Conservation (phyloP, 768 basidiomycete species). For the Paxillus rubicundulus region DNA sequence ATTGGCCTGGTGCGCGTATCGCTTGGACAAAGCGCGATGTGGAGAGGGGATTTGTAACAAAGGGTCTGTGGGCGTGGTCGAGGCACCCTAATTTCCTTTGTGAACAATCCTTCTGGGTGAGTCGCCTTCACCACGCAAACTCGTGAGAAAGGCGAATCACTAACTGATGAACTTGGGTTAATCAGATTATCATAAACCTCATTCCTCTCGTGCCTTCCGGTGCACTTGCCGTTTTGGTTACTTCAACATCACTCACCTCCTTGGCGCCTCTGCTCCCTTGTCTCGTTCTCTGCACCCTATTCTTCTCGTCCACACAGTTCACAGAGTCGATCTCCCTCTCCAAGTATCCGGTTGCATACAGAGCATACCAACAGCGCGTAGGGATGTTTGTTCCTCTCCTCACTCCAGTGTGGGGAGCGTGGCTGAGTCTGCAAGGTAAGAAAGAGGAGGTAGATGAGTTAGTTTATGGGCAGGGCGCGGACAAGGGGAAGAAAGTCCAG, state of each 20-base stretch:
- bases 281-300: constrained; percentile 63
- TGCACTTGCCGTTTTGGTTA: constrained; percentile 21
- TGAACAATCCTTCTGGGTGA: constrained; percentile 85
- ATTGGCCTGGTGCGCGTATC: constrained; percentile 69
- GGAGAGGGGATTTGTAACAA: constrained; percentile 79
- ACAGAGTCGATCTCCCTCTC: constrained; percentile 75
- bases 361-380: constrained; percentile 72
- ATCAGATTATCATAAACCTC: constrained; percentile 64
- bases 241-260: constrained; percentile 24
- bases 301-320: constrained; percentile 73
- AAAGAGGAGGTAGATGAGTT: constrained; percentile 38
- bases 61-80: constrained; percentile 82
- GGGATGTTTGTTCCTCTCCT: constrained; percentile 67
- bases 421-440: constrained; percentile 38
- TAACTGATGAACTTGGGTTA: constrained; percentile 2
- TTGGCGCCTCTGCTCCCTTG: constrained; percentile 50
- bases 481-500: constrained; percentile 23
- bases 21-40: constrained; percentile 64
- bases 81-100: constrained; percentile 93
- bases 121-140: constrained; percentile 16
- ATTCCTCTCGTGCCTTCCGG: constrained; percentile 56
- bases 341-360: constrained; percentile 74
- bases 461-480: constrained; percentile 40
- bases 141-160: background rate
- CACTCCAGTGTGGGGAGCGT: constrained; percentile 44